Base-by-base conservation (phyloP, 2,329 filamentous ascomycete genomes). In the Fusarium neocosmosporiellum region DNA sequence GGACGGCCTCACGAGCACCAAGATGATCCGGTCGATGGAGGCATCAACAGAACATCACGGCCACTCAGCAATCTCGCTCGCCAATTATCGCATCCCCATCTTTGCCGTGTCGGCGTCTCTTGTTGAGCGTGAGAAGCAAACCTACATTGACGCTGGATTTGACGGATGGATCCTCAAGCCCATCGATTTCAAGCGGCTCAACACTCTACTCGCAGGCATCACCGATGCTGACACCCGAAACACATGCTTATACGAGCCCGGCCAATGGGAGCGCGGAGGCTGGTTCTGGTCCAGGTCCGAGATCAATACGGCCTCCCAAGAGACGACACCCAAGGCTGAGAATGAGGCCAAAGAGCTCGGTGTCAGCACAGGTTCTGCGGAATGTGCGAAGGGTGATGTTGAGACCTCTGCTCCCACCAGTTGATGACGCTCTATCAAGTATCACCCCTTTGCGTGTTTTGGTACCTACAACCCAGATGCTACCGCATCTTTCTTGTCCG, bases 131-230 rank as follows among this genome's bases (percentile, higher is more conserved):
- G 88, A 95, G 50, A 88, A 85, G 59, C 85, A 91, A 43, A 88
- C 82, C 0, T 98, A 97, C 74, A 88, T 94, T 48, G 87, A 93
- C 50, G 90, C 91, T 8, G 95, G 95, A 0, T 97, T 97, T 74
- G 94, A 97, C 74, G 95, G 93, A 27, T 97, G 94, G 94, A 95
- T 98, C 29, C 84, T 97, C 65, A 97, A 97, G 78, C 94, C 94
- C 0, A 93, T 97, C 50, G 91, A 96, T 68, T 97, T 97, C 78
- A 89, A 90, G 73, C 88, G 94, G 10, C 85, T 97, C 0, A 90
- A 89, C 66, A 86, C 88, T 24, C 85, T 97, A 9, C 86, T 97
- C 63, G 81, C 84, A 1, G 94, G 94, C 1, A 93, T 96, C 41
- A 86, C 90, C 4, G 87, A 93, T 53, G 83, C 87, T 1, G 82